Evolutionary conservation across 768 basidiomycete genomes (phyloP), one percentile per base, ranked within the genome.

Genomic region (Clavulina sp.): DNA sequence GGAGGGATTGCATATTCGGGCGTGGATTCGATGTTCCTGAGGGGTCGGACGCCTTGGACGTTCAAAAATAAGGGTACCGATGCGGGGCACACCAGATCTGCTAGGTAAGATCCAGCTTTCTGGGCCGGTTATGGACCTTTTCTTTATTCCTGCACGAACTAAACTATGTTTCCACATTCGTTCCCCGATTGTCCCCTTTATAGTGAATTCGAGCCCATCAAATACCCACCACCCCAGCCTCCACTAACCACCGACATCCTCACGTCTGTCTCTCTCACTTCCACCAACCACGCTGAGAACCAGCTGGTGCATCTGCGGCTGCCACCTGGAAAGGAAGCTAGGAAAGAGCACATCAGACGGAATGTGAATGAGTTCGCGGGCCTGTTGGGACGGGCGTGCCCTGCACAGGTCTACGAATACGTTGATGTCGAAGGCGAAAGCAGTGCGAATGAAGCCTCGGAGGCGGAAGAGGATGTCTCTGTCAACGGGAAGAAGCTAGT

Each of bases 321-420:
- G 63, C 78, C 62, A 5, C 74, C 76, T 47, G 75, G 73, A 38
- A 58, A 68, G 9, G 63, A 63, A 24, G 63, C 70, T 30, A 66
- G 76, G 48, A 66, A 66, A 44, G 69, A 74, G 23, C 93, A 97
- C 61, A 86, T 93, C 4, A 62, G 73, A 52, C 66, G 66, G 38
- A 96, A 96, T 63, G 73, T 80, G 0, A 70, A 70, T 46, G 77
- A 85, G 58, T 99, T 80, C 62, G 93, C 84, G 0, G 88, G 89
- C 4, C 63, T 97, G 24, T 70, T 99, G n/a, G 82, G 81, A 0
- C 72, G 78, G 3, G 92, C 82, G 3, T 99, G 93, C 64, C 93
- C 93, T 1, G 93, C 95, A 0, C 86, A 79, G 3, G 93, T 97
- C 36, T 99, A 99, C 63, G 93, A 99, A 67, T 99, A 99, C 61